A percentile compares a stretch with the other conserved stretches of the same genome.
These are phyloP conservation scores for Lecanicillium sp. DNA, from an alignment of 2,329 filamentous ascomycete species.

Conservation along the genomic window DNA sequence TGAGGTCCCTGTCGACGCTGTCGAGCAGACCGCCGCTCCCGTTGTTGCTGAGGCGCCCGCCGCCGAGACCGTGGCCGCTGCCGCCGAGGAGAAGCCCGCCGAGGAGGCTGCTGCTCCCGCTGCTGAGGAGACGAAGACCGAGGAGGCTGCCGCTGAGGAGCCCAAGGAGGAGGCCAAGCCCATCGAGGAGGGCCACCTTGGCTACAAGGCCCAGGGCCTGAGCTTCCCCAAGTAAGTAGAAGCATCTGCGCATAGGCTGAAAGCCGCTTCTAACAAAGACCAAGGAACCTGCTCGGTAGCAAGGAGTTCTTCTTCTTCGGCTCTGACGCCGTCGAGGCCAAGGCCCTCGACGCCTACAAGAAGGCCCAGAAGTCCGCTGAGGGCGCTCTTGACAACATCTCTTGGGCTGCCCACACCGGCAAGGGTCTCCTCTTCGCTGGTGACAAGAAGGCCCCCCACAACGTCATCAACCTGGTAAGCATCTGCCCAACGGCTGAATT, in stretches of 20 bases:
- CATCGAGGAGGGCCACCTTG: constrained; percentile 75
- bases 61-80: constrained; percentile 27
- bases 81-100: constrained; percentile 36
- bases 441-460: constrained; percentile 74
- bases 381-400: constrained; percentile 69
- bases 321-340: constrained; percentile 64
- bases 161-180: constrained; percentile 55
- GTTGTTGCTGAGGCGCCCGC: constrained; percentile 23
- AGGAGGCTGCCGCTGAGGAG: constrained; percentile 35
- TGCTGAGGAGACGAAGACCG: constrained; percentile 32
- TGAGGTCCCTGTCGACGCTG: constrained; percentile 49
- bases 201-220: constrained; percentile 83
- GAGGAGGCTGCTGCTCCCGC: constrained; percentile 39
- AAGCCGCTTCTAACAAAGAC: too few species aligned
- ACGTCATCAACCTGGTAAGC: constrained; percentile 79
- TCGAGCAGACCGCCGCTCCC: constrained; percentile 30
- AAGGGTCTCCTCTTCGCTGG: constrained; percentile 92
- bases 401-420: constrained; percentile 90
- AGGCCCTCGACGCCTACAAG: constrained; percentile 70
- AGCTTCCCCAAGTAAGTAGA: constrained; percentile 74
- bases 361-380: constrained; percentile 80
- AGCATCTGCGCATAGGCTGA: background rate
- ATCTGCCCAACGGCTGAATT: too few species aligned
- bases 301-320: constrained; percentile 94
- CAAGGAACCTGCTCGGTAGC: constrained; percentile 77